Evolutionary conservation across 2,329 filamentous ascomycete genomes (phyloP).

Genomic region (Fusarium praegraminearum): DNA sequence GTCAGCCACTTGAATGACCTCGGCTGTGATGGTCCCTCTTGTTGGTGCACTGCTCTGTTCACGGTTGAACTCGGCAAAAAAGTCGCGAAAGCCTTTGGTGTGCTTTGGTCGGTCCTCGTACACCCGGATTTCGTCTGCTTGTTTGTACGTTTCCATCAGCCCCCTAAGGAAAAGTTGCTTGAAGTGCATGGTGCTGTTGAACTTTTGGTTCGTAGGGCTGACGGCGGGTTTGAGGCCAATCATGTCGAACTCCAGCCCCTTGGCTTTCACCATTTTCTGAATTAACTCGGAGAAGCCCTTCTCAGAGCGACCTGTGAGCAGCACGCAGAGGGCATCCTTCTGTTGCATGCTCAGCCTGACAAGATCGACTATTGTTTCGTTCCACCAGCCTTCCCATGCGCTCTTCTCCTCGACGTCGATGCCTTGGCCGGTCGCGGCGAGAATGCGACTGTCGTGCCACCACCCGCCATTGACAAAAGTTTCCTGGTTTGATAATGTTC

Average conservation of each 20-base stretch:
- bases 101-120: constrained; percentile 76
- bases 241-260: constrained; percentile 87
- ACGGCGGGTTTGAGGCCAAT: constrained; percentile 87
- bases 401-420: constrained; percentile 82
- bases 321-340: constrained; percentile 84
- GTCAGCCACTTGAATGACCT: constrained; percentile 90
- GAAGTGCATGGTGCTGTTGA: constrained; percentile 88
- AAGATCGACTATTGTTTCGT: constrained; percentile 86
- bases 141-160: constrained; percentile 85
- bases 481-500: constrained; percentile 80
- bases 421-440: constrained; percentile 87
- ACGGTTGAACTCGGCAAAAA: constrained; percentile 82
- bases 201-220: constrained; percentile 82
- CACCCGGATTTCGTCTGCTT: constrained; percentile 84
- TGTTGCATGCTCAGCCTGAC: constrained; percentile 85
- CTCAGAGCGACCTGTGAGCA: constrained; percentile 89
- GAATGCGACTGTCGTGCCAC: constrained; percentile 94
- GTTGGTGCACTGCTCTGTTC: constrained; percentile 61
- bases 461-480: constrained; percentile 87
- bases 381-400: constrained; percentile 96
- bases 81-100: constrained; percentile 86
- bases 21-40: constrained; percentile 75
- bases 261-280: constrained; percentile 82
- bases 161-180: constrained; percentile 87
- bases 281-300: constrained; percentile 81